Evolutionary conservation across 257 asterid species (phyloP).

Genomic region (Verbena officinalis): DNA sequence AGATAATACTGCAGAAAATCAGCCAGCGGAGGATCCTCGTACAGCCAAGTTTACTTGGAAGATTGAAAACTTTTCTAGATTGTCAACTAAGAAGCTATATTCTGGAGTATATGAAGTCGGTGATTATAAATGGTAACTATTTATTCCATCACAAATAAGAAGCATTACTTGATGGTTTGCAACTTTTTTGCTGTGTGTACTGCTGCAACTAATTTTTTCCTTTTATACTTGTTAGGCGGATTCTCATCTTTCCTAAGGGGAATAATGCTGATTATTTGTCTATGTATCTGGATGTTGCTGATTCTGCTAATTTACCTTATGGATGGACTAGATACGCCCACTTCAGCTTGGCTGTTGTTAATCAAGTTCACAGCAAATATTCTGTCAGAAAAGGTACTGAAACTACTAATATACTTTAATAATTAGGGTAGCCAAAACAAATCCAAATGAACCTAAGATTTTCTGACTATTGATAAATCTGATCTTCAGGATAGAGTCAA

Average conservation of each 20-base stretch:
- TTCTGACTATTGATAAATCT: too few species aligned
- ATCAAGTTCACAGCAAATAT: slow-evolving; percentile 45
- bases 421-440: not conserved
- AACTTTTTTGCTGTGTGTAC: slow-evolving; percentile 6
- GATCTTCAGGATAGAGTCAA: too few species aligned
- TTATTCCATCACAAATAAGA: not conserved
- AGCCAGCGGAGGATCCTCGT: slow-evolving; percentile 38
- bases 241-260: slow-evolving; percentile 54
- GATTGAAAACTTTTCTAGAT: slow-evolving; percentile 49
- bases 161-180: slow-evolving; percentile 21
- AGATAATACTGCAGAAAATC: slow-evolving; percentile 33
- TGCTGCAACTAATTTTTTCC: slow-evolving; percentile 13
- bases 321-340: slow-evolving; percentile 57
- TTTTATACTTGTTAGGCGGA: slow-evolving; percentile 48
- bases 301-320: slow-evolving; percentile 43
- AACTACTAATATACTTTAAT: slow-evolving; percentile 16
- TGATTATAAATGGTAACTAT: slow-evolving; percentile 52
- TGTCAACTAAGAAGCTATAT: slow-evolving; percentile 47
- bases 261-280: slow-evolving; percentile 46
- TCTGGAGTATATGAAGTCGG: slow-evolving; percentile 50
- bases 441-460: too few species aligned
- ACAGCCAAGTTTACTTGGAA: slow-evolving; percentile 53
- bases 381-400: slow-evolving; percentile 52
- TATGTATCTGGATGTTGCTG: slow-evolving; percentile 59
- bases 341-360: slow-evolving; percentile 54